Base-by-base conservation (phyloP, 495 filamentous ascomycete species). In the Neurospora cerealis region DNA sequence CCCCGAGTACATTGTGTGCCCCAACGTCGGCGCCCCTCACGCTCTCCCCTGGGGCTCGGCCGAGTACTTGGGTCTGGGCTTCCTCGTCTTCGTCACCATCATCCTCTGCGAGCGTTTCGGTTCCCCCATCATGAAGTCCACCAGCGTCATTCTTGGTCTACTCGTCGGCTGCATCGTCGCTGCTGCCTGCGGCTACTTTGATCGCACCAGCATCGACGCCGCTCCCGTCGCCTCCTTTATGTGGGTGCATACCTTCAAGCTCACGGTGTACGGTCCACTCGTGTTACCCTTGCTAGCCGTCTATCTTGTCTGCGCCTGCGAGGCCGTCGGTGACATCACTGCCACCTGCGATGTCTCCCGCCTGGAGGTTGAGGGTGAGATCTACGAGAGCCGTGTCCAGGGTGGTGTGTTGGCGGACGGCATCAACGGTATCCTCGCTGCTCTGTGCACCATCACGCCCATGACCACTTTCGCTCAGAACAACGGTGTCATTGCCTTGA, bases 401-500 rank as follows among this genome's bases (percentile, higher is more conserved):
- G 95, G 95, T 21, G 95, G 95, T 73, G 89, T 97, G 36, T 83
- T 96, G 0, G 92, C 92, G 1, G 94, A 96, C 78, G 93, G 94
- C n/a, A 73, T 95, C 42, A 95, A 92, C 81, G 93, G 93, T 39
- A 82, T 95, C 70, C 79, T 97, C 36, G 93, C 93, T 19, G 93
- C 90, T 1, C 87, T 97, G 54, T 90, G 88, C 84, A 97, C 95
- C 37, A 93, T 95, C 76, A 93, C 91, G 0, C 93, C 94, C 28
- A 93, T 95, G 90, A 90, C 87, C 8, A 92, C 91, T 8, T 88
- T 88, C 60, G 74, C 94, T 0, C 93, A 97, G 82, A 97, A 97
- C 82, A 98, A 98, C 83, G 88, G 94, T 75, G 95, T 98, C 73
- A 97, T 98, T 75, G 91, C 93, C 7, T 85, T 97, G 28, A 97